These are phyloP conservation scores for Nemania serpens DNA, from an alignment of 2,329 filamentous ascomycete genomes.

Conservation along the genomic window DNA sequence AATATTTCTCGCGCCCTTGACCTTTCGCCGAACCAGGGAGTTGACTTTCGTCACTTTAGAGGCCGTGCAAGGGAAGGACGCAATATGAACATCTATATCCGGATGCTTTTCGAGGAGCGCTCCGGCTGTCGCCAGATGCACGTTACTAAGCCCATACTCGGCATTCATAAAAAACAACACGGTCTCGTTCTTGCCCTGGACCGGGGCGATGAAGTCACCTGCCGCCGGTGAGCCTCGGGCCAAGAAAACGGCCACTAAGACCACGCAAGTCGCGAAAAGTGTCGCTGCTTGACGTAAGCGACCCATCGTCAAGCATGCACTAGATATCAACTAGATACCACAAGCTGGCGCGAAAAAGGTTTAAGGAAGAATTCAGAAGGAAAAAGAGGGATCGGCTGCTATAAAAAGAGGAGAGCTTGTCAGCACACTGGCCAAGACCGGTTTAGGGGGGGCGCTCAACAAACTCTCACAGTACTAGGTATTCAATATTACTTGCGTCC, in stretches of 20 bases:
- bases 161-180: slow-evolving; percentile 30
- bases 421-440: too few relatives aligned
- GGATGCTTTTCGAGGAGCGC: slow-evolving; percentile 30
- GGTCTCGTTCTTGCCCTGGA: slow-evolving; percentile 30
- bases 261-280: slow-evolving; percentile 8
- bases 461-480: too few relatives aligned
- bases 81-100: slow-evolving; percentile 28
- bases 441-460: too few relatives aligned
- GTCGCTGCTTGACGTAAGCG: slow-evolving; percentile 13
- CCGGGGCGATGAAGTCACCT: slow-evolving; percentile 3
- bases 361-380: background rate
- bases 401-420: too few relatives aligned
- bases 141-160: slow-evolving; percentile 32
- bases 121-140: slow-evolving; percentile 29
- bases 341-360: background rate
- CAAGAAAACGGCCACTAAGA: slow-evolving; percentile 16
- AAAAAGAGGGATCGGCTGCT: background rate
- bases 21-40: slow-evolving; percentile 13
- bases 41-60: slow-evolving; percentile 23
- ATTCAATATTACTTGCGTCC: too few relatives aligned
- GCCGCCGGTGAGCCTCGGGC: background rate
- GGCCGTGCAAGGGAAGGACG: slow-evolving; percentile 26
- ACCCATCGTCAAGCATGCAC: slow-evolving; percentile 17
- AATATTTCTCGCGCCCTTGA: slow-evolving; percentile 4
- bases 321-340: background rate